Evolutionary conservation across 2,329 filamentous ascomycete genomes (phyloP), one percentile per base, ranked within the genome.

Genomic region (Trichophyton mentagrophytes): DNA sequence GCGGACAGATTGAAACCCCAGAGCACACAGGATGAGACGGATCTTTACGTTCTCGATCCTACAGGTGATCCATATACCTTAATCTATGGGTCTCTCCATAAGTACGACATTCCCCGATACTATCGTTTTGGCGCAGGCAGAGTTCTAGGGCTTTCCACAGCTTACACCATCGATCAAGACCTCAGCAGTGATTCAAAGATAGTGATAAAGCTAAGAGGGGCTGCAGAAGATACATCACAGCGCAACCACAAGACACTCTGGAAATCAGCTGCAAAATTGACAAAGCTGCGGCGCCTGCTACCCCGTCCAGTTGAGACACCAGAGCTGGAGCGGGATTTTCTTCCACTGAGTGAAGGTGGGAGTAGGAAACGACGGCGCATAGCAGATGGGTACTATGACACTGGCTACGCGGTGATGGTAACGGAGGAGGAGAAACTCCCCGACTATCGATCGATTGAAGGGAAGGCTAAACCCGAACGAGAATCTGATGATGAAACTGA

Each of bases 61-160:
- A 85, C 84, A 68, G 91, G 92, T 0, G 92, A 97, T 67, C 77
- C 80, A 3, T 80, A 90, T 56, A 90, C 93, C 65, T 72, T 87
- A 51, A 80, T 81, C 27, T 96, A 91, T 70, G 89, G 88, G 1
- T 81, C 82, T 30, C 79, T 88, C 44, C 85, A 96, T 69, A 83
- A 82, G 40, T 88, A 87, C 65, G 82, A 80, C 60, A 75, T 95
- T 9, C 90, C 90, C 0, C 67, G 74, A 1, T 96, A 95, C 69
- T 80, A 80, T 63, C 85, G 89, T 4, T 76, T 77, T 63, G 88
- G 90, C 13, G 77, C 78, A 60, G 90, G 90, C 1, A 80, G 79
- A 61, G 77, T 96, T 0, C 72, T 97, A 11, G 92, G 91, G 0
- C 76, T 86, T 0, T 71, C 77, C 1, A 74, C 76, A 1, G 77